Base-by-base conservation (phyloP, 164 flowering plant genomes). In the Nelumbo lutea region DNA sequence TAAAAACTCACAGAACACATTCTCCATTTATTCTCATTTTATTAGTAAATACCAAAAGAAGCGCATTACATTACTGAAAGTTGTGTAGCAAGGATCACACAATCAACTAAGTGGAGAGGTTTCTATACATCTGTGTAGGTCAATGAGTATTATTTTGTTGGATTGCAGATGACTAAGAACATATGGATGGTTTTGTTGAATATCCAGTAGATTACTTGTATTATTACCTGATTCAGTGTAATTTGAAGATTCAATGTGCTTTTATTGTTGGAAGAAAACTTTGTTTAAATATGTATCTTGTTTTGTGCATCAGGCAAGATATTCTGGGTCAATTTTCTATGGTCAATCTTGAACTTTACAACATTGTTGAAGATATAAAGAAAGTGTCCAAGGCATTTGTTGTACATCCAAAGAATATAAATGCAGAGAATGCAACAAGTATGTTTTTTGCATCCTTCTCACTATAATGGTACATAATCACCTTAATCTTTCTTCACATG, bases 361-460 rank as follows among this genome's bases (percentile, higher is more conserved):
- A 85, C 81, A 90, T 94, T 72, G 93, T 89, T 59, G 96, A 91
- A 61, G 98, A 91, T 47, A 84, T 90, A 64, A 88, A 82, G 78
- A 94, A 90, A 80, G 98, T 90, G 14, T 91, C 98, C 64, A 90
- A 91, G 83, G 96, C 96, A 72, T 94, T 90, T 77, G 89, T 91
- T 4, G 93, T 91, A 10, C 85, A 85, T 78, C 96, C 97, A 0
- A 91, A 82, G 82, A 88, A 86, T 79, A 96, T 94, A 4, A 94
- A 86, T 80, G 91, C 89, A 0, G 96, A 88, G 74, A 94, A 87
- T 75, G 82, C 96, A 27, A 80, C 88, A 67, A 84, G 98, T 91
- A 88, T 62, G 87, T 63, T 41, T 67, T 9, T 3, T 6, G 15
- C 68, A 60, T 63, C 59, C 3, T 61, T 53, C 53, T 52, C 61